Percentiles rank a stretch among this genome's conserved stretches.
Evolutionary conservation across 1,139 yeast species (phyloP).

Genomic region (Protomyces gravidus): DNA sequence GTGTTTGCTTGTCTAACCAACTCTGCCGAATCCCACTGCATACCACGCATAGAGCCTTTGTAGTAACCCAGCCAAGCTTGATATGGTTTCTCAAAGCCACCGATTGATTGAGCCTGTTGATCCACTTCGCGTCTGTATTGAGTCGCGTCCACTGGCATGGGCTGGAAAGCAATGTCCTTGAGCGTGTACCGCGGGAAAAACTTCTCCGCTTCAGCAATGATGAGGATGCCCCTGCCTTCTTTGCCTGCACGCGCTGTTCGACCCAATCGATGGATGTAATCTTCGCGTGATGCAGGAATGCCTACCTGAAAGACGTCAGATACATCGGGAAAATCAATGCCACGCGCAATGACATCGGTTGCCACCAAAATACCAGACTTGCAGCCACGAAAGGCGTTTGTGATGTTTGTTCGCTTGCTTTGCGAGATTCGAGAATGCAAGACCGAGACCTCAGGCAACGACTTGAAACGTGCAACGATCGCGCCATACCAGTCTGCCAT

Average conservation of each 20-base stretch:
- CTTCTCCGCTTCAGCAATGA: constrained; percentile 84
- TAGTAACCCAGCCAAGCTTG: constrained; percentile 29
- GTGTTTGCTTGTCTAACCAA: constrained; percentile 18
- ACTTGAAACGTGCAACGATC: constrained; percentile 83
- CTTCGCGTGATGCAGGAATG: constrained; percentile 99
- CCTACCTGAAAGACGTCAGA: constrained; percentile 97
- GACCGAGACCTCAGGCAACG: constrained; percentile 67
- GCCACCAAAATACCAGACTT: constrained; percentile 86
- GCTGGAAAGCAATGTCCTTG: constrained; percentile 16
- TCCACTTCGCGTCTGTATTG: background rate
- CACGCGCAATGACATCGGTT: constrained; percentile 98
- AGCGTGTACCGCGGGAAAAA: constrained; percentile 87
- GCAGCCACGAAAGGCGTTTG: constrained; percentile 95
- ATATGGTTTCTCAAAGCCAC: constrained; percentile 23
- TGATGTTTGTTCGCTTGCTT: constrained; percentile 94
- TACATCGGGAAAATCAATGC: constrained; percentile 92
- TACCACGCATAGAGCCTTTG: constrained; percentile 15
- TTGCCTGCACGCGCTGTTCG: constrained; percentile 93
- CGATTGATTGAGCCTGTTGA: constrained; percentile 6
- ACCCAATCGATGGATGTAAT: constrained; percentile 95
- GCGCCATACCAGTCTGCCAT: constrained; percentile 95
- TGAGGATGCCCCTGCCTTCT: constrained; percentile 91
- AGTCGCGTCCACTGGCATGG: constrained; percentile 3
- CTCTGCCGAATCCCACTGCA: constrained; percentile 14
- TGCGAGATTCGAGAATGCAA: constrained; percentile 97